Evolutionary conservation across 805 yeast species (phyloP).

Genomic region (Middelhovenomyces tepae): DNA sequence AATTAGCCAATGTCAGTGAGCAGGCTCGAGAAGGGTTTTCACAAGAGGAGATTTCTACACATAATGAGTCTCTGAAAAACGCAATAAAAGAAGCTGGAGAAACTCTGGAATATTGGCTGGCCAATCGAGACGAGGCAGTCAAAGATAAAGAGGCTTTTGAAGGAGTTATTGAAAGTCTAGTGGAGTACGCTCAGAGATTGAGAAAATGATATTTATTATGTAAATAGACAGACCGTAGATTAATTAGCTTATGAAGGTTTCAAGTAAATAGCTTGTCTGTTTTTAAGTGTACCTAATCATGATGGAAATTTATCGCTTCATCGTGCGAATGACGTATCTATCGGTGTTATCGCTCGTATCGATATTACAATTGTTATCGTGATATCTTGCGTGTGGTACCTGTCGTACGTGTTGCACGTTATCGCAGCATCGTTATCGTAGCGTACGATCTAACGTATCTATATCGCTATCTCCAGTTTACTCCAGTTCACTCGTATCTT

Average conservation of each 20-base stretch:
- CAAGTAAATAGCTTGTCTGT: background rate
- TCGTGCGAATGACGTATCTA: background rate
- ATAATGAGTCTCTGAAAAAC: constrained; percentile 27
- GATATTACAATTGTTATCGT: background rate
- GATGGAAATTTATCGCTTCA: background rate
- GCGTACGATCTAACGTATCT: too few species aligned
- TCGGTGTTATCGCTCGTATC: background rate
- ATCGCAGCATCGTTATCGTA: too few species aligned
- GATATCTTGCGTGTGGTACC: background rate
- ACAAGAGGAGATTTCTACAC: constrained; percentile 30
- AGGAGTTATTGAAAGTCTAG: constrained; percentile 77
- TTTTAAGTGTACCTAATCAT: background rate
- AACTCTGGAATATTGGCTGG: constrained; percentile 43
- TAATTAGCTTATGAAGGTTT: background rate
- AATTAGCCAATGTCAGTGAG: constrained; percentile 27
- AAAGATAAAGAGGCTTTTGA: constrained; percentile 73
- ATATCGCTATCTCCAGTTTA: too few species aligned
- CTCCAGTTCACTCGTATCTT: too few species aligned
- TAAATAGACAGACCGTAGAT: background rate
- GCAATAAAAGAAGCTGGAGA: constrained; percentile 33
- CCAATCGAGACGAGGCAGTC: constrained; percentile 39
- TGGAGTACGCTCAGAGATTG: constrained; percentile 81
- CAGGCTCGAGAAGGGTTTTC: constrained; percentile 31
- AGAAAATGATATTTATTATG: constrained; percentile 33
- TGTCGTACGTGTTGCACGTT: too few species aligned